A percentile compares a stretch with the other conserved stretches of the same genome.
Evolutionary conservation across 2,329 filamentous ascomycete genomes (phyloP).

Genomic region (Colletotrichum gloeosporioides): DNA sequence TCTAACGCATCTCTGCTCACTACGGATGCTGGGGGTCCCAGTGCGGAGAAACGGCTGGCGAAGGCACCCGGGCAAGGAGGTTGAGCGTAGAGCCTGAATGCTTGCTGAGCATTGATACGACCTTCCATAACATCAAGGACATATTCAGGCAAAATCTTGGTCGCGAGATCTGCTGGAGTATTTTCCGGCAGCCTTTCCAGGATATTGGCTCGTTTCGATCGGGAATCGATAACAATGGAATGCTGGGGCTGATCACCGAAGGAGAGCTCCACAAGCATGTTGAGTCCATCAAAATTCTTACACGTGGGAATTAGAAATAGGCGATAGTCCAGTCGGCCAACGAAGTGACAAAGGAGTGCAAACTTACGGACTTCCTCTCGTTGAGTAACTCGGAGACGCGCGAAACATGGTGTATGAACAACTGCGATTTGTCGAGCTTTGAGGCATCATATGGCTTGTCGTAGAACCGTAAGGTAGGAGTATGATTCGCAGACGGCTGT

Average conservation of each 20-base stretch:
- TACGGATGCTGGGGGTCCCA: not conserved
- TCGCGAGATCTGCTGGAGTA: not conserved
- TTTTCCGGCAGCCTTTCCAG: not conserved
- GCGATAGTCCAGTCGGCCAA: not conserved
- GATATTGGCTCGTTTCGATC: not conserved
- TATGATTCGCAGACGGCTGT: not conserved
- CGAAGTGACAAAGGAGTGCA: too few species aligned
- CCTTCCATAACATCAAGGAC: constrained; percentile 1
- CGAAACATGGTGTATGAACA: not conserved
- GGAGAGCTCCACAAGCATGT: not conserved
- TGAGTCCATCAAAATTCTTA: not conserved
- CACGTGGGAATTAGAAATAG: not conserved
- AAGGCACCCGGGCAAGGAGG: not conserved
- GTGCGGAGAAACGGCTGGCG: not conserved
- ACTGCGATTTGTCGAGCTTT: not conserved
- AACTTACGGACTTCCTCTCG: not conserved
- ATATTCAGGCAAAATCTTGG: not conserved
- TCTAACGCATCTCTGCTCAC: not conserved
- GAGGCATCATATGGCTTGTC: not conserved
- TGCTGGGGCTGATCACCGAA: not conserved
- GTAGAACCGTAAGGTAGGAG: not conserved
- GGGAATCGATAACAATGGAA: not conserved
- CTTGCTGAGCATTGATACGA: not conserved
- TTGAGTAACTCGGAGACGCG: not conserved
- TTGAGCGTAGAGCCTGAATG: not conserved